Base-by-base conservation (phyloP, 2,329 filamentous ascomycete genomes). In the Colletotrichum sp. region DNA sequence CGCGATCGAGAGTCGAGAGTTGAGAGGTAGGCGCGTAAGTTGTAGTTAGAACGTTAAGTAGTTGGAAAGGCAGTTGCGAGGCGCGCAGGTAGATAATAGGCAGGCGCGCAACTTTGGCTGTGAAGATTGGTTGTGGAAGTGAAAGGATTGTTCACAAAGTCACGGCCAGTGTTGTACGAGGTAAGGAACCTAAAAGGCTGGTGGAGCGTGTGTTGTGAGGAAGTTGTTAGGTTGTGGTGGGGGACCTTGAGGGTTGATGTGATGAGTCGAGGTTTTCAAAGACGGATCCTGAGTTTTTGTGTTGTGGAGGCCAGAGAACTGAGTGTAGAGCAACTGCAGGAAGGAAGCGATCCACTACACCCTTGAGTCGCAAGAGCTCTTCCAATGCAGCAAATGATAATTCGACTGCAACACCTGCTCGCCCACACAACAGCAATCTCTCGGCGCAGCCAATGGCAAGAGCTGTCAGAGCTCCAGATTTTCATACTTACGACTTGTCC, bases 401-500 rank as follows among this genome's bases (percentile, higher is more conserved):
- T 4, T 21, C 43, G 43, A 47, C 43, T 47, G n/a, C 43, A 13
- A 13, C 43, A 21, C 43, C n/a, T n/a, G 43, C 43, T n/a, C n/a
- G 43, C 18, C 43, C 43, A 47, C 43, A 7, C 43, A 21, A 7
- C 43, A 47, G n/a, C 8, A 7, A 21, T 13, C 43, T 47, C n/a
- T 18, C 21, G 38, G 29, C 34, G 58, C 58, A 62, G n/a, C 33
- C 6, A 33, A 64, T 34, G 36, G 27, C 24, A 38, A n/a, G 11
- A 16, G 6, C 18, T 38, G 6, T n/a, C 61, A 13, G 2, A 5
- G n/a, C 27, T 29, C 63, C 27, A 24, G 31, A 34, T 31, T 31
- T 29, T 18, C 43, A 65, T 64, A 70, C 70, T 63, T 24, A 70
- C 70, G 63, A 65, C 70, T 75, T 73, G 70, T 75, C 70, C 70